Base-by-base conservation (phyloP, 345 rosid species). In the Reutealis trisperma region DNA sequence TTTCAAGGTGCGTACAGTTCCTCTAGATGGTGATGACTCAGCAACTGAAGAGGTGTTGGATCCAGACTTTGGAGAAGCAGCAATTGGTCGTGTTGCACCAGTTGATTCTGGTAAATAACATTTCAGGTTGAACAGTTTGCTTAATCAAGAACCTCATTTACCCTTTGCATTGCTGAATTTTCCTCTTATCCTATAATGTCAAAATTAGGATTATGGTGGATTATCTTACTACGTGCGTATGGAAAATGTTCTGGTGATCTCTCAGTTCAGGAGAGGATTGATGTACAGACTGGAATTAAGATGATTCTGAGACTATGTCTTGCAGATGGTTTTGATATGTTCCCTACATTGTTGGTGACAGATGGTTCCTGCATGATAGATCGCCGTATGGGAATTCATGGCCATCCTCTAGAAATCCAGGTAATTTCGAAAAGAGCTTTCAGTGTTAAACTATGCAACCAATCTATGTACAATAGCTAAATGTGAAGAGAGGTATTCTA, bases 331-430 rank as follows among this genome's bases (percentile, higher is more conserved):
- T 94, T 94, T 70, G 98, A 94, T 73, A 94, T 94, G 98, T 94
- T 93, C 63, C 97, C 98, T 22, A 93, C 98, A 77, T 69, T 94
- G 73, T 79, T 94, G 87, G 98, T 93, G 63, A 94, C 98, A 4
- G 98, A 94, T 89, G 98, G 98, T 24, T 93, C 98, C 60, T 94
- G 98, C 87, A 94, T 94, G 98, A 93, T 94, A 81, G 98, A 94
- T 78, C 98, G 98, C 55, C 93, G 97, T 47, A 94, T 94, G 98
- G 98, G 98, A 77, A 94, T 94, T 84, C 98, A 94, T 83, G 98
- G 98, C 66, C 98, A 94, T 77, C 98, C 98, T 80, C 72, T 94
- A 75, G 98, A 94, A 83, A 94, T 94, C 66, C 98, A 94, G 93
- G 98, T 94, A 70, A 79, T 6, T 52, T 11, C 18, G 2, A 8